These are phyloP conservation scores for Penicillium freii DNA, from an alignment of 2,329 filamentous ascomycete species.

Conservation along the genomic window DNA sequence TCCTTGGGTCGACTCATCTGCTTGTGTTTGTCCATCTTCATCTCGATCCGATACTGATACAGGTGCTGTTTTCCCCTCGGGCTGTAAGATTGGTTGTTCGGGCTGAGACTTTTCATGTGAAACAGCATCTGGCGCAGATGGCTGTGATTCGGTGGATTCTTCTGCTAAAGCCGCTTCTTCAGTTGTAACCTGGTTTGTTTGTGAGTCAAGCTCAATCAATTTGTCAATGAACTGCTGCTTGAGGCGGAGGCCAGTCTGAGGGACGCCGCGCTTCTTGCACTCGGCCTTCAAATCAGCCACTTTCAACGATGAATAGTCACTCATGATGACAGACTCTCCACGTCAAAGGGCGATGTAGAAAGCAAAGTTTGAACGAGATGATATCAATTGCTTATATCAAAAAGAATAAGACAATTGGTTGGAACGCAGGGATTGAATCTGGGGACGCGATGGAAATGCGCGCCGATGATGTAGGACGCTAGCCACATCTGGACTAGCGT, in stretches of 20 bases:
- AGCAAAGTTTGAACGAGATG: neutral
- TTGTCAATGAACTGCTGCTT: conserved; percentile 65
- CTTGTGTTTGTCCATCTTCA: conserved; percentile 10
- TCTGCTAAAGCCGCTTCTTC: conserved; percentile 18
- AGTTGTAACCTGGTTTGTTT: conserved; percentile 32
- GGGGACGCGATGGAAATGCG: conserved; percentile 24
- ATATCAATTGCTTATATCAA: neutral
- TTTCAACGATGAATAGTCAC: conserved; percentile 61
- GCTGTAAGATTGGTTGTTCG: conserved; percentile 7
- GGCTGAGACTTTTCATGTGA: conserved; percentile 17
- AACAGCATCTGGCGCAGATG: conserved; percentile 9
- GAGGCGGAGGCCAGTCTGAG: conserved; percentile 67
- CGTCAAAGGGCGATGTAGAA: conserved; percentile 5
- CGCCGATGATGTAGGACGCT: conserved; percentile 24
- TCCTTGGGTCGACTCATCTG: conserved; percentile 3
- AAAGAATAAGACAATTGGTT: conserved; percentile 3
- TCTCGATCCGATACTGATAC: conserved; percentile 1
- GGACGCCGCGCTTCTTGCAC: conserved; percentile 68
- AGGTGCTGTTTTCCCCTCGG: neutral
- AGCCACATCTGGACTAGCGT: conserved; percentile 16
- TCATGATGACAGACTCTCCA: conserved; percentile 39
- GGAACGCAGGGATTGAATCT: conserved; percentile 14
- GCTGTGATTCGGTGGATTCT: conserved; percentile 4
- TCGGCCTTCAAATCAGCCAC: conserved; percentile 73
- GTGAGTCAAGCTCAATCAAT: conserved; percentile 49